Percentiles rank a stretch among this genome's conserved stretches.
Conservation (phyloP, 1,284 basidiomycete genomes). For the Kwoniella shivajii region DNA sequence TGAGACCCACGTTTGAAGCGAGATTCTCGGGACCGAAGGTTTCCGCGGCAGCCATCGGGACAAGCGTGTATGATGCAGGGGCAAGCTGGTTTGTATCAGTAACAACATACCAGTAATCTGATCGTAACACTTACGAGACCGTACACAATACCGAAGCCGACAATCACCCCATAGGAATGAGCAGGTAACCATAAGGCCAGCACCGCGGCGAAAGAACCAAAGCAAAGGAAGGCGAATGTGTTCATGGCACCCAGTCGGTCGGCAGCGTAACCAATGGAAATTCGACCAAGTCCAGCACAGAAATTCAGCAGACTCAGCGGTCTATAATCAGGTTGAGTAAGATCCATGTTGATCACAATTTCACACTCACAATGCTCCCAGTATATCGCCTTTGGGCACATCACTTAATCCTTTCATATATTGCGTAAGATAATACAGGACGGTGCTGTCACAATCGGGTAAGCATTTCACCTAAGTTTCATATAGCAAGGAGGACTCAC, state of each 20-base stretch:
- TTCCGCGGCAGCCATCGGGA: conserved; percentile 40
- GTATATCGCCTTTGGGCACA: conserved; percentile 1
- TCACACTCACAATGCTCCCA: conserved; percentile 1
- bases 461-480: conserved; percentile 11
- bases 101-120: too few relatives aligned
- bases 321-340: conserved; percentile 8
- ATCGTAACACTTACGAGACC: conserved; percentile 29
- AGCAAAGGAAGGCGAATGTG: conserved; percentile 29
- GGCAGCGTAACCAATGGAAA: conserved; percentile 26
- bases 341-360: conserved; percentile 9
- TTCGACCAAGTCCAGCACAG: conserved; percentile 29
- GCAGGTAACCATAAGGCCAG: conserved; percentile 34
- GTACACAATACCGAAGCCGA: conserved; percentile 29
- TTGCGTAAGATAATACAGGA: conserved; percentile 3
- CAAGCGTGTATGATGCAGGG: conserved; percentile 33
- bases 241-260: conserved; percentile 33
- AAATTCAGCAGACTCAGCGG: conserved; percentile 26
- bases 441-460: not conserved
- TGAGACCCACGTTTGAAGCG: conserved; percentile 36
- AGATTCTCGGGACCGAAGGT: conserved; percentile 37
- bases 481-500: conserved; percentile 14
- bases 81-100: conserved; percentile 17
- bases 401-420: conserved; percentile 1
- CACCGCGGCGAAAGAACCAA: conserved; percentile 23
- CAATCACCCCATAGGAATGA: conserved; percentile 19